Base-by-base conservation (phyloP, 192 early-diverging fungal species). In the Coemansia javaensis region DNA sequence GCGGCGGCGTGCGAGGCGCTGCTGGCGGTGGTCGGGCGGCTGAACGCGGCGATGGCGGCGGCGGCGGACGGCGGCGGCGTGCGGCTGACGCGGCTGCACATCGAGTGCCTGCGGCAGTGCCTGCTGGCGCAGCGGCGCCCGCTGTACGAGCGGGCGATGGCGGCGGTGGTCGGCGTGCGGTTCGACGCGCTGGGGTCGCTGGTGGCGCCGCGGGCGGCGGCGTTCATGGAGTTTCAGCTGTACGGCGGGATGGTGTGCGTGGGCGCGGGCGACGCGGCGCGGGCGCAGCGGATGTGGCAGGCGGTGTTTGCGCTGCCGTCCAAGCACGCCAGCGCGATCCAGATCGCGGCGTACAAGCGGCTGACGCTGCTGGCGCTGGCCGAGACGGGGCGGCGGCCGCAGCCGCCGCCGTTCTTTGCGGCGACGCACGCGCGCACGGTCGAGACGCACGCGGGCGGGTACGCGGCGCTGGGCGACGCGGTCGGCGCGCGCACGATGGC, bases 221-320 rank as follows among this genome's bases (percentile, higher is more conserved):
- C 58, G 32, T 53, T 62, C 22, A 47, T 74, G 53, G 48, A 62
- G 55, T 74, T 53, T 43, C 37, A 44, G 42, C 20, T 47, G 32
- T 66, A 74, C 30, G 63, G 50, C 11, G 63, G 70, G 28, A 74
- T 74, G 70, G 63, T 74, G n/a, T 51, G 36, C n/a, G 50, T 47
- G 8, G 51, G 53, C 5, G 25, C 55, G 15, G 58, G 53, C 2
- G 47, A 34, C 10, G 15, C 33, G 24, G 55, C 43, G 12, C 35
- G 32, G 37, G 70, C 70, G 12, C 25, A 45, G 47, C 40, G 24
- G 5, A 43, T 61, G 59, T 74, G 63, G 70, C 20, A 44, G 46
- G 45, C 61, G 32, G 54, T 62, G 7, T 63, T 74, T 53, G 63
- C 70, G 10, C 32, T 74, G 35, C 63, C 70, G 1, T 38, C 58